phyloP scores from a whole-genome alignment of 139 green algal genomes.

The Gonium pectorale region DNA sequence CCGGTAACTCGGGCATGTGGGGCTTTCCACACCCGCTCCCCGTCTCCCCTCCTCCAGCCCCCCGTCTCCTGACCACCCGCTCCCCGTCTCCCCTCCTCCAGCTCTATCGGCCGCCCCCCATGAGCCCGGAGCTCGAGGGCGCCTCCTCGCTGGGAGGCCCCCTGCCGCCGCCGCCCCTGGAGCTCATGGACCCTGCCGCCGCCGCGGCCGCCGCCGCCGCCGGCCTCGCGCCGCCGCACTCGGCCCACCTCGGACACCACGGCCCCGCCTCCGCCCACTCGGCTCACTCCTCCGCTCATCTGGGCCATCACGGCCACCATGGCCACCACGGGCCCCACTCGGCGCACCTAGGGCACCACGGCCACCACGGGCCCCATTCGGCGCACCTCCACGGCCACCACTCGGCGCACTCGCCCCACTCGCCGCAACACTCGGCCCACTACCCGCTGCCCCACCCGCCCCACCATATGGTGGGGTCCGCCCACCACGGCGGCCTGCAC shows the following conservation, averaged over 20 bases:
- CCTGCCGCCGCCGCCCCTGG: neutral
- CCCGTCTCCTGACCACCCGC: no score
- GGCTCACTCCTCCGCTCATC: neutral
- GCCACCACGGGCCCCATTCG: neutral
- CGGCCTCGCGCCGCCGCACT: neutral
- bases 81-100: no score
- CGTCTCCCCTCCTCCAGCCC: no score
- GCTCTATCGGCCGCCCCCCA: conserved; percentile 33
- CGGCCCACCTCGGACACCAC: neutral
- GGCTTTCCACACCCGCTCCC: no score
- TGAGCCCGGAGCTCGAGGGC: neutral
- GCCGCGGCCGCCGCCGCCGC: conserved; percentile 18
- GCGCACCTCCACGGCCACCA: conserved; percentile 14
- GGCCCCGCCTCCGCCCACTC: conserved; percentile 1
- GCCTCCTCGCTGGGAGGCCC: neutral
- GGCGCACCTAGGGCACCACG: neutral
- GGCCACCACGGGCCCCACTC: neutral
- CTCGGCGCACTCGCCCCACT: conserved; percentile 6
- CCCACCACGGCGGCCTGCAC: neutral
- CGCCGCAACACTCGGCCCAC: no score
- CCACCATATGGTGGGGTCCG: conserved; percentile 8
- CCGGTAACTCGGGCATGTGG: no score
- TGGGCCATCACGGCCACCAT: neutral
- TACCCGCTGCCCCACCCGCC: neutral
- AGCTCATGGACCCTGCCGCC: conserved; percentile 3